These are phyloP conservation scores for Diplodia scrobiculata DNA, from an alignment of 2,329 filamentous ascomycete genomes.

Conservation along the genomic window DNA sequence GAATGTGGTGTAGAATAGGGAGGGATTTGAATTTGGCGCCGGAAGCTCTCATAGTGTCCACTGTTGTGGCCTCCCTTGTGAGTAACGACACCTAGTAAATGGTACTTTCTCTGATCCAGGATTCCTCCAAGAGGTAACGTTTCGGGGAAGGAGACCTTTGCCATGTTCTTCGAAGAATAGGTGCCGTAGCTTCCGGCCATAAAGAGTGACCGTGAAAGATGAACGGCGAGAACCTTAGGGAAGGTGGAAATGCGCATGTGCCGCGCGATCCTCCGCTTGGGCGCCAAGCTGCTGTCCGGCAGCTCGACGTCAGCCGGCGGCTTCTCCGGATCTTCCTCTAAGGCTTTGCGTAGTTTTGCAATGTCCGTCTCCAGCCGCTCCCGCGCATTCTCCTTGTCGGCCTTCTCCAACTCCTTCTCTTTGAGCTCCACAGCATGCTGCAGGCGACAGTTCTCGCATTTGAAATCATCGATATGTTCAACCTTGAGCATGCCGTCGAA, in stretches of 20 bases:
- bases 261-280: conserved; percentile 80
- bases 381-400: conserved; percentile 43
- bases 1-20: conserved; percentile 82
- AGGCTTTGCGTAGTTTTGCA: conserved; percentile 65
- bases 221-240: conserved; percentile 86
- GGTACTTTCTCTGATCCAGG: conserved; percentile 76
- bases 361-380: conserved; percentile 61
- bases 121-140: conserved; percentile 79
- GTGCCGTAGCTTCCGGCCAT: conserved; percentile 69
- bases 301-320: conserved; percentile 71
- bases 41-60: conserved; percentile 95
- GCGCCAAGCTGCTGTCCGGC: conserved; percentile 72
- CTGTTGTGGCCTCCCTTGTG: conserved; percentile 96
- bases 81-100: conserved; percentile 81
- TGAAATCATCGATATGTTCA: conserved; percentile 95
- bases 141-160: conserved; percentile 91
- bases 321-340: conserved; percentile 80
- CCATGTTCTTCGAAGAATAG: conserved; percentile 85
- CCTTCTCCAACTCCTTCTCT: conserved; percentile 59
- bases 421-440: conserved; percentile 71
- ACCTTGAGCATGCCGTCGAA: conserved; percentile 94
- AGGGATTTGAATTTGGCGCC: conserved; percentile 75
- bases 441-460: conserved; percentile 90
- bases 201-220: conserved; percentile 91
- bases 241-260: conserved; percentile 85